Base-by-base conservation (phyloP, 73 alveolate species). In the Effrenium voratum region DNA sequence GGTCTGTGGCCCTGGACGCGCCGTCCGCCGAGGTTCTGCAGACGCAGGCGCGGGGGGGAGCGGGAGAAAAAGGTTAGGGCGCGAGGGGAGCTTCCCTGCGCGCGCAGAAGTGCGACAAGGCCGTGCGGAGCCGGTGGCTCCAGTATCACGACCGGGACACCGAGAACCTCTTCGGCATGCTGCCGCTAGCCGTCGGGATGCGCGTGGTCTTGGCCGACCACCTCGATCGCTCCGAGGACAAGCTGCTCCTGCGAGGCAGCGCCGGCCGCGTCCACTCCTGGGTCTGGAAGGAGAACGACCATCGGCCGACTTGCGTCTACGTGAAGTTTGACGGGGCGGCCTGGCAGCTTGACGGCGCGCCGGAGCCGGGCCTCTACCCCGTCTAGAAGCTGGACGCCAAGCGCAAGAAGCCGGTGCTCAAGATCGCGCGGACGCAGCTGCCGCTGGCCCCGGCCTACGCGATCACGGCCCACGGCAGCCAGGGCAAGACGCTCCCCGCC, bases 121-220 rank as follows among this genome's bases (percentile, higher is more conserved):
- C 30, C 12, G 83, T 47, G 49, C 28, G 34, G 49, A 13, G 28
- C 83, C 83, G 83, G 49, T 72, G 83, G 83, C 49, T 72, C 34
- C 83, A 72, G 83, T 72, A 72, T 36, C 83, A 72, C 83, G 83
- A 72, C 83, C 28, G 30, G 83, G 83, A 72, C 49, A 72, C 83
- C 30, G 83, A 40, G 83, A 47, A 36, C 50, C 83, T 72, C 83
- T 72, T 45, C 83, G 83, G 83, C 83, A 72, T 72, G 83, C 49
- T 72, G 19, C 83, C 83, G 2, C 49, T 72, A 47, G 83, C 83
- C 83, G 34, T 72, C 45, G 83, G 83, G 32, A 72, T 72, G 83
- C 83, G 49, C n/a, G 83, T 72, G 50, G 83, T 47, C 45, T 47
- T 72, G 50, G 34, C 83, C 30, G 45, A 72, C 30, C 83, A 72